Evolutionary conservation across 2,329 filamentous ascomycete genomes (phyloP).

Genomic region (Aspergillus oerlinghausenensis): DNA sequence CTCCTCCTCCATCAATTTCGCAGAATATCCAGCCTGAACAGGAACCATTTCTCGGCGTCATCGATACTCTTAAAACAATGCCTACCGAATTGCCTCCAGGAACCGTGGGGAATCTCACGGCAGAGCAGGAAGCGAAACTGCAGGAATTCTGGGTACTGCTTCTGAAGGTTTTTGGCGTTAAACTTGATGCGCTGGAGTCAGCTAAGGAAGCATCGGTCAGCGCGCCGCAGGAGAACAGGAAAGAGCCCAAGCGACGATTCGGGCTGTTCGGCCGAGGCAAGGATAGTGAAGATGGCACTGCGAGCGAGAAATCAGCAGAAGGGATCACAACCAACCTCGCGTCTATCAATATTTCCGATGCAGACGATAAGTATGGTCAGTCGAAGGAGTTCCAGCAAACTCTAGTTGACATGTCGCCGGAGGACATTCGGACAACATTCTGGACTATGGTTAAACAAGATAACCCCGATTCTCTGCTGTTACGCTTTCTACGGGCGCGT

Average conservation of each 20-base stretch:
- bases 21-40: constrained; percentile 13
- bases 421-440: constrained; percentile 73
- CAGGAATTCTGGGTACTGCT: constrained; percentile 78
- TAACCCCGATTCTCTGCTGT: constrained; percentile 76
- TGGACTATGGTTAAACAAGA: constrained; percentile 97
- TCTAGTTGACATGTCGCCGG: constrained; percentile 69
- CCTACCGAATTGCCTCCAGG: constrained; percentile 46
- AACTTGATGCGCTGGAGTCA: constrained; percentile 23
- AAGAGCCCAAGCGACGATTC: constrained; percentile 67
- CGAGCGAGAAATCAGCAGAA: constrained; percentile 31
- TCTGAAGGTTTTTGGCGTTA: constrained; percentile 69
- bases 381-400: constrained; percentile 81
- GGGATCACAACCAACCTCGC: constrained; percentile 36
- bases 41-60: constrained; percentile 27
- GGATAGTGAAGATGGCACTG: constrained; percentile 39
- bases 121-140: constrained; percentile 82
- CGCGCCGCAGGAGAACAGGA: constrained; percentile 49
- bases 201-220: constrained; percentile 19
- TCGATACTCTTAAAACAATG: constrained; percentile 36
- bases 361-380: constrained; percentile 90
- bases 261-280: constrained; percentile 65
- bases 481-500: constrained; percentile 80
- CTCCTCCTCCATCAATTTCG: constrained; percentile 6
- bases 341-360: constrained; percentile 41
- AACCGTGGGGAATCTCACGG: constrained; percentile 79